Evolutionary conservation across 2,329 filamentous ascomycete genomes (phyloP).

Genomic region (Xylariales sp.): DNA sequence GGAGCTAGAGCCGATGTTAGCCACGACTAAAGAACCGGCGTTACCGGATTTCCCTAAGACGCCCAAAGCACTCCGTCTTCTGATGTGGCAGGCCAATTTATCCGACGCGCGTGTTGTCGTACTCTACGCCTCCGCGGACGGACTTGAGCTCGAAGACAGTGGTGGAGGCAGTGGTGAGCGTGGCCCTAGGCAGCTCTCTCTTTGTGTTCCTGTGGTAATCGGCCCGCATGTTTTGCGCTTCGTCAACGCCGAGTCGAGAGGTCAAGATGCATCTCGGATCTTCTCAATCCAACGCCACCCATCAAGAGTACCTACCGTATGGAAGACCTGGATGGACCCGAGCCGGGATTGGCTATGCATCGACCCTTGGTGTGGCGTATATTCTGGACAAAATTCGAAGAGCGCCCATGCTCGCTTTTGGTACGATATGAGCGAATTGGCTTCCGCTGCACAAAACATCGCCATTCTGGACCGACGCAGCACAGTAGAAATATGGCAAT

Average conservation of each 20-base stretch:
- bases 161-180: not conserved
- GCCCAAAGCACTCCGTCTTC: not conserved
- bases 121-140: not conserved
- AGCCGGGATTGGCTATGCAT: slow-evolving; percentile 7
- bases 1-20: not conserved
- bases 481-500: not conserved
- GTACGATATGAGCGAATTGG: no score
- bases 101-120: not conserved
- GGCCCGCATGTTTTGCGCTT: not conserved
- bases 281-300: no score
- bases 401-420: no score
- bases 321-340: slow-evolving; percentile 47
- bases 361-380: not conserved
- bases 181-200: not conserved
- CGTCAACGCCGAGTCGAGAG: not conserved
- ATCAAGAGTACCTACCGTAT: no score
- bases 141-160: not conserved
- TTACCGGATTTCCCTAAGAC: not conserved
- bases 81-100: not conserved
- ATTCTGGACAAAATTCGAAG: not conserved
- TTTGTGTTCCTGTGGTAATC: not conserved
- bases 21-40: not conserved
- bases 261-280: not conserved
- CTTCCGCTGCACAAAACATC: not conserved
- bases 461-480: not conserved